These are phyloP conservation scores for Aspergillus nomiae DNA, from an alignment of 2,329 filamentous ascomycete genomes.

Conservation along the genomic window DNA sequence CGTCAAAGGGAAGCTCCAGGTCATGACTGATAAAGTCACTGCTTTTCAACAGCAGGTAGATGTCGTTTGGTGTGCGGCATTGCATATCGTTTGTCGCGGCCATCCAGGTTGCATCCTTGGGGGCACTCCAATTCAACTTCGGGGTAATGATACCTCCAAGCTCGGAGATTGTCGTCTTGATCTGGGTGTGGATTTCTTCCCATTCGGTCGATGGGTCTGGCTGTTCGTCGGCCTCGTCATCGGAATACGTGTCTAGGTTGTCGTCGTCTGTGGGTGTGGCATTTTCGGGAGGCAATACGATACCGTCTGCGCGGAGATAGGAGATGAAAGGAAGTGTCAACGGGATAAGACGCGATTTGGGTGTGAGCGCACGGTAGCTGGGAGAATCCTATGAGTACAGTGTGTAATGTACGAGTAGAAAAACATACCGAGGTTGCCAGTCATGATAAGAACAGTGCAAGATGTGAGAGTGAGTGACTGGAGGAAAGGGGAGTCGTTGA, in stretches of 20 bases:
- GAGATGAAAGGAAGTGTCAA: constrained; percentile 74
- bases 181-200: constrained; percentile 72
- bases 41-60: constrained; percentile 91
- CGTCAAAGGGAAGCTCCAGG: constrained; percentile 88
- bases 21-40: constrained; percentile 95
- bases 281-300: constrained; percentile 67
- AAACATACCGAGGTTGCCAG: constrained; percentile 75
- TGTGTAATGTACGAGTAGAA: constrained; percentile 1
- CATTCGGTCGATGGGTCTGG: constrained; percentile 58
- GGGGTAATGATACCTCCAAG: constrained; percentile 85
- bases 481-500: constrained; percentile 69
- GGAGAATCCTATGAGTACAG: constrained; percentile 10
- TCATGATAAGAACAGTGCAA: constrained; percentile 90
- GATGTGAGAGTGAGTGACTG: constrained; percentile 82
- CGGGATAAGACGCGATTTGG: constrained; percentile 83
- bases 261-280: constrained; percentile 36
- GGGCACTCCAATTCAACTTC: constrained; percentile 96
- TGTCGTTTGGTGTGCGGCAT: constrained; percentile 83
- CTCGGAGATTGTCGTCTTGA: constrained; percentile 75
- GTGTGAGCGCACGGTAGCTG: constrained; percentile 76
- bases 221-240: constrained; percentile 60
- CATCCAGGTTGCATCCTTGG: constrained; percentile 96
- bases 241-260: constrained; percentile 54
- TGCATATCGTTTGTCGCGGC: constrained; percentile 84
- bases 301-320: constrained; percentile 91